Percentiles rank a stretch among this genome's conserved stretches.
phyloP scores from a whole-genome alignment of 495 filamentous ascomycete genomes.

The Lepidopterella palustris region DNA sequence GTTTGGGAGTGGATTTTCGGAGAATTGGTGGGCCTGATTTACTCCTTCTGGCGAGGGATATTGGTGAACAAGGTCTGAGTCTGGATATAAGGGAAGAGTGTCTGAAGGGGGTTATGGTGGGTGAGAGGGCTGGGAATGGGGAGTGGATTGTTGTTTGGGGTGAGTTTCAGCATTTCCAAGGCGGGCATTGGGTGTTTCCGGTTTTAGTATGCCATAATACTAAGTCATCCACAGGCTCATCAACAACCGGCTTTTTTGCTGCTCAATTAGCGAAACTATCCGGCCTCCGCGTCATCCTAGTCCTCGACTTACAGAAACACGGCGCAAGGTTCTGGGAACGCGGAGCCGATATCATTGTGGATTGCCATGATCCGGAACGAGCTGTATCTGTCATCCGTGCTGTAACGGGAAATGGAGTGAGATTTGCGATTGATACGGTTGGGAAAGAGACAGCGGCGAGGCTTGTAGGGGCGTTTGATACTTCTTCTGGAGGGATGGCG shows the following conservation, averaged over 20 bases:
- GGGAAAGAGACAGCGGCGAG: conserved; percentile 51
- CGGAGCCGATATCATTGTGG: conserved; percentile 53
- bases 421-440: conserved; percentile 58
- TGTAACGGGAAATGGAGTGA: conserved; percentile 48
- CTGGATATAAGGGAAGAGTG: neutral
- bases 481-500: no score
- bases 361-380: conserved; percentile 53
- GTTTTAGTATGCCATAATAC: no score
- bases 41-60: neutral
- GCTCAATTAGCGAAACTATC: conserved; percentile 41
- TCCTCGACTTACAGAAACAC: conserved; percentile 57
- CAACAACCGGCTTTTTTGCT: conserved; percentile 23
- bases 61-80: neutral
- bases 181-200: no score
- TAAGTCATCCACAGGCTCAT: no score
- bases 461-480: conserved; percentile 47
- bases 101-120: neutral
- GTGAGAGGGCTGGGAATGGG: neutral
- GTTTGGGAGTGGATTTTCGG: conserved; percentile 54
- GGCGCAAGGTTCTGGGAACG: conserved; percentile 44
- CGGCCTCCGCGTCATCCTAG: conserved; percentile 50
- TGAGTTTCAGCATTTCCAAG: conserved; percentile 49
- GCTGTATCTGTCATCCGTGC: conserved; percentile 54
- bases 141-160: neutral
- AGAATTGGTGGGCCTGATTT: conserved; percentile 6